Evolutionary conservation across 495 filamentous ascomycete species (phyloP), one percentile per base, ranked within the genome.

Genomic region (Tuber microsphaerosporum): DNA sequence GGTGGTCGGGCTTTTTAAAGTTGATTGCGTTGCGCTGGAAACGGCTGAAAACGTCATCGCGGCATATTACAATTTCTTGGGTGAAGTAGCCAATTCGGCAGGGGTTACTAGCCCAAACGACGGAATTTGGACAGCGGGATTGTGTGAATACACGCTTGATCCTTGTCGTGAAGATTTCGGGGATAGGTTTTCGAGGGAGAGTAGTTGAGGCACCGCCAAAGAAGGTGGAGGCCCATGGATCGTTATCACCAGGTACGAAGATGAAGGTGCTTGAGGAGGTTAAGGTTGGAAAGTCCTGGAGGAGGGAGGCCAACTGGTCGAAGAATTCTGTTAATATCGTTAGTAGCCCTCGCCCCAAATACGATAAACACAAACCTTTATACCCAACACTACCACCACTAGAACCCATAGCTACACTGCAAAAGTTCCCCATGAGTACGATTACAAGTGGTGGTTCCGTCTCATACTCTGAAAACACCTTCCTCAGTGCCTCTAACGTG

Each of bases 181-280:
- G 96, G 6, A 99, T 87, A 0, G 85, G 81, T 70, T 90, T 89
- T 19, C 92, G 86, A 0, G 95, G 95, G 19, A 97, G 81, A 12
- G 90, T 86, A 1, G 90, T 88, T 1, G 92, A 88, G 65, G 93
- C 91, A n/a, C 95, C 95, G 19, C 89, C 90, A 2, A 91, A 91
- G 84, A 97, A 97, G 4, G 93, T 88, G 0, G 93, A 94, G 39
- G 89, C 85, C 95, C 95, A 99, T 17, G 94, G 93, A 82, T 99
- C 95, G 83, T 97, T 96, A 82, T 97, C 94, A 61, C 94, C 94
- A 2, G 95, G 95, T 0, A 99, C 91, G 79, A 98, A 97, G 19
- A 97, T 84, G 79, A 97, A 96, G 0, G 92, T 94, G 3, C 92
- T 90, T 31, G 87, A 85, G 46, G 90, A 89, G n/a, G 97, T 87